Percentiles rank a stretch among this genome's conserved stretches.
Evolutionary conservation across 148 eudicot species (phyloP).

Genomic region (Simmondsia chinensis): DNA sequence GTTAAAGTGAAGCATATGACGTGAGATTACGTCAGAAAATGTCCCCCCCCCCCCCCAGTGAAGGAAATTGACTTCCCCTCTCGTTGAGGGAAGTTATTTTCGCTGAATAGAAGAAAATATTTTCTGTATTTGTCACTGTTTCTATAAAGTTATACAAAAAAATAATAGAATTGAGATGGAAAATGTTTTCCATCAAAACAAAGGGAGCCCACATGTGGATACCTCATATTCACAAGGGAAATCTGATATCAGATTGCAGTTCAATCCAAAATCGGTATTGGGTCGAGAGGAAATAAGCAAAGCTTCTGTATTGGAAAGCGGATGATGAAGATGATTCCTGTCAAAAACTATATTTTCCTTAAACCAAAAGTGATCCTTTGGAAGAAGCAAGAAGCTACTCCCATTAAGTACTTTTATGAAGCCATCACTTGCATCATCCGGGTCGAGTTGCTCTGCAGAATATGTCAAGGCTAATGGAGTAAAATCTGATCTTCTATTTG

Average conservation of each 20-base stretch:
- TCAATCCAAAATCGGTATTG: conserved; percentile 16
- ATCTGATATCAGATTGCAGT: conserved; percentile 11
- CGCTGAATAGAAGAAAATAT: too few relatives aligned
- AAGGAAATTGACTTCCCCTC: too few relatives aligned
- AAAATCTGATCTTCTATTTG: conserved; percentile 8
- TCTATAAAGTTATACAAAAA: too few relatives aligned
- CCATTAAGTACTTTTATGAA: conserved; percentile 4
- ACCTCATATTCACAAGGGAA: conserved; percentile 9
- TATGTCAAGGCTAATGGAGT: conserved; percentile 20
- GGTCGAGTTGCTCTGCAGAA: conserved; percentile 10
- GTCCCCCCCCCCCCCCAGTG: too few relatives aligned
- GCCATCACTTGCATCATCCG: conserved; percentile 12
- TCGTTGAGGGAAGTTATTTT: too few relatives aligned
- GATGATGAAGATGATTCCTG: conserved; percentile 5
- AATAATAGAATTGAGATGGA: too few relatives aligned
- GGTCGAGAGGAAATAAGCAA: conserved; percentile 11
- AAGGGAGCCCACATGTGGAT: conserved; percentile 9
- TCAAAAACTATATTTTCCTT: conserved; percentile 10
- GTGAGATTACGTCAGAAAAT: too few relatives aligned
- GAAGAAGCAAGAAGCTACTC: conserved; percentile 6
- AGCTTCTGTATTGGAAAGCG: conserved; percentile 17
- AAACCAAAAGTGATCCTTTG: conserved; percentile 11
- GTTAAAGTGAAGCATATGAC: too few relatives aligned
- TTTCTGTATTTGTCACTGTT: too few relatives aligned
- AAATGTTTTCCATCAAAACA: too few relatives aligned